Evolutionary conservation across 495 filamentous ascomycete genomes (phyloP), one percentile per base, ranked within the genome.

Genomic region (Margaritispora aquatica): DNA sequence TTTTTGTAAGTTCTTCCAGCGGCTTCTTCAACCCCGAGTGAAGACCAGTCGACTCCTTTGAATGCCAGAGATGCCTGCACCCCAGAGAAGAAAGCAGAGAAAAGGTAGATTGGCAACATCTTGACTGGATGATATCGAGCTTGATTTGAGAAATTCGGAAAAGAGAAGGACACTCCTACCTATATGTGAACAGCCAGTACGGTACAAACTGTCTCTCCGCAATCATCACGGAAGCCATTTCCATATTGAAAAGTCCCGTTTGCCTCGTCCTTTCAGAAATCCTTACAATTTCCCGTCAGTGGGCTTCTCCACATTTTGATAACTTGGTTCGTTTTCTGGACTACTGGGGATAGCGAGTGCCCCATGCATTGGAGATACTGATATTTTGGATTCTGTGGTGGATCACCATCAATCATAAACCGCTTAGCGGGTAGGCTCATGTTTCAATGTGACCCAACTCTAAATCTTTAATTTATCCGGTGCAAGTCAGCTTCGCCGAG

Each of bases 31-130:
- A 90, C 69, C 2, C 82, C 63, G 1, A 88, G 73, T 0, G 87
- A 90, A 3, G 85, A 88, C 78, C 88, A 89, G 68, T 91, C 88
- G 1, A 86, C 85, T 1, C 87, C 86, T 61, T 80, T 83, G 69
- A 84, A 84, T 3, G 77, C 78, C 10, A 90, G 77, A 21, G 77
- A 76, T 15, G 82, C 74, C 38, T 61, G 56, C 24, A 47, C 57
- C 13, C 38, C 51, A 27, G 47, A 13, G 15, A 51, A 21, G 5
- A 61, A 44, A 15, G 38, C 1, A 17, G 19, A 21, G 19, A 59
- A 31, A 38, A 59, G 13, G 21, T n/a, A 50, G 22, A 57, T 22
- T 17, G 44, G 55, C 13, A 50, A 22, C 55, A 57, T 57, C 44
- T 29, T 38, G 61, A 56, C n/a, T 24, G 38, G 19, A 2, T 44